Conservation (phyloP, 768 basidiomycete genomes). For the Tremella yokohamensis region DNA sequence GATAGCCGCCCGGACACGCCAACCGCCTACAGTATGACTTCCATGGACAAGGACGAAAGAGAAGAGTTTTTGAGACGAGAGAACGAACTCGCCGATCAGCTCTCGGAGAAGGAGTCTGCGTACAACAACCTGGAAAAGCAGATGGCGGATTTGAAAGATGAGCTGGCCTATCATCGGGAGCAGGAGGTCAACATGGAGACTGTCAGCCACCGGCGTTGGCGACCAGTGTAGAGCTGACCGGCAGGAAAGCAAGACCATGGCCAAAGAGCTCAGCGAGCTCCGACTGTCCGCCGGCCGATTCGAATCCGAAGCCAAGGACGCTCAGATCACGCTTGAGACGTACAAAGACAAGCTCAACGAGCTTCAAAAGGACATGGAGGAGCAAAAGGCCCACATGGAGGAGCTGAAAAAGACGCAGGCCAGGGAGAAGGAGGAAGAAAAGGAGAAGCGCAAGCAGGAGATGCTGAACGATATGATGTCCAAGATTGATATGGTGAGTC, state of each 20-base stretch:
- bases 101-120: conserved; percentile 84
- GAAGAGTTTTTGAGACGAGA: conserved; percentile 95
- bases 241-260: conserved; percentile 91
- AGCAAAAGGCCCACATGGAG: conserved; percentile 61
- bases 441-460: conserved; percentile 98
- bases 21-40: conserved; percentile 60
- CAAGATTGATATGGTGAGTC: conserved; percentile 84
- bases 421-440: conserved; percentile 85
- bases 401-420: conserved; percentile 81
- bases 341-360: conserved; percentile 92
- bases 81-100: conserved; percentile 89
- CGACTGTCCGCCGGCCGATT: conserved; percentile 85
- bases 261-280: conserved; percentile 85
- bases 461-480: conserved; percentile 99
- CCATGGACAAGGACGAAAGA: conserved; percentile 90
- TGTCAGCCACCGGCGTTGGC: conserved; percentile 53
- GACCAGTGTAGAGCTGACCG: no score
- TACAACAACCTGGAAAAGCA: conserved; percentile 77
- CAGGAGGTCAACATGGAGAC: conserved; percentile 75
- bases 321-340: conserved; percentile 84
- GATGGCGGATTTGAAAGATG: conserved; percentile 81
- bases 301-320: conserved; percentile 94
- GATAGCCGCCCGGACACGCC: conserved; percentile 90
- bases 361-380: conserved; percentile 60
- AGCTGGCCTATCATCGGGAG: conserved; percentile 83